Conservation (phyloP, 2,329 filamentous ascomycete genomes). For the Alternaria arbusti region DNA sequence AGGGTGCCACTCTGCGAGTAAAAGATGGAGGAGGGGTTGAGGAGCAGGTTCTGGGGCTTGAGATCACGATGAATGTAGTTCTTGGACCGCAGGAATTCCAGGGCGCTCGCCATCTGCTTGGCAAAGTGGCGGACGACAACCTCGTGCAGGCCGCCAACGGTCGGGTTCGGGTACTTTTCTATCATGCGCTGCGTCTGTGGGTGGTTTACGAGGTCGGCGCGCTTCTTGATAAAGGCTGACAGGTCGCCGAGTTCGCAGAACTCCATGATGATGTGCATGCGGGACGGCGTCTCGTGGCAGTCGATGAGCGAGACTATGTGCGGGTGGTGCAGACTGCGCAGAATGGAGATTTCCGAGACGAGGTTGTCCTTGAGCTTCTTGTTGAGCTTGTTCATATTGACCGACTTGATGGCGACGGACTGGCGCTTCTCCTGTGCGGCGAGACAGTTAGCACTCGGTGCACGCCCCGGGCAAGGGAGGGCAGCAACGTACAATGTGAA, state of each 20-base stretch:
- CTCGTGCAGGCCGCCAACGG: conserved; percentile 87
- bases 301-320: conserved; percentile 97
- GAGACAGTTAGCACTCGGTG: conserved; percentile 17
- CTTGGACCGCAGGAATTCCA: conserved; percentile 83
- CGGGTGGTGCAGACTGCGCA: conserved; percentile 91
- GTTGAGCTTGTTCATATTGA: conserved; percentile 87
- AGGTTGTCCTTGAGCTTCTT: conserved; percentile 97
- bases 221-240: conserved; percentile 94
- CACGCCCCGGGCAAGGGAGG: neutral
- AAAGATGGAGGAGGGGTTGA: conserved; percentile 78
- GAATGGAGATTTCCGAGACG: conserved; percentile 92
- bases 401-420: conserved; percentile 94
- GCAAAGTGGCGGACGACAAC: conserved; percentile 96
- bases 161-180: conserved; percentile 85
- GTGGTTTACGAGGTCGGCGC: conserved; percentile 79
- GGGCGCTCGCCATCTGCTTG: conserved; percentile 90
- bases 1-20: conserved; percentile 60
- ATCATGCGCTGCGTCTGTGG: conserved; percentile 88
- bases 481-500: conserved; percentile 71
- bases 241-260: conserved; percentile 96
- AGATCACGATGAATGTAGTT: conserved; percentile 96
- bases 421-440: conserved; percentile 71
- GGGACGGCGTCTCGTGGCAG: conserved; percentile 82
- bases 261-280: conserved; percentile 98
- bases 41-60: conserved; percentile 93